Percentiles rank a stretch among this genome's conserved stretches.
Evolutionary conservation across 495 filamentous ascomycete genomes (phyloP).

Genomic region (Trichoderma reesei): DNA sequence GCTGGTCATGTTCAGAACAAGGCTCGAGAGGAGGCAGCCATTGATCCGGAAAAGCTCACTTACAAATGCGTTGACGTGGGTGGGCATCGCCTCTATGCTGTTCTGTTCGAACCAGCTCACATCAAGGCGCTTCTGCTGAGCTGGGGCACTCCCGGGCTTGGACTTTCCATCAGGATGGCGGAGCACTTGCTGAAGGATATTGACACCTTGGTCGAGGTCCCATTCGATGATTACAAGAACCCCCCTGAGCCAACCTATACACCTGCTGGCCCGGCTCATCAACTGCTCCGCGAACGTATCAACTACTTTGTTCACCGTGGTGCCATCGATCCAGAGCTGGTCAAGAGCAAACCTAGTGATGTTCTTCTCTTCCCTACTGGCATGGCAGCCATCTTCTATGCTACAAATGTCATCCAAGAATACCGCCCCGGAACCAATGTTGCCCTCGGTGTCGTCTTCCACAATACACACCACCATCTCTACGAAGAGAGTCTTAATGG

Average conservation of each 20-base stretch:
- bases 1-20: conserved; percentile 17
- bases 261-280: conserved; percentile 20
- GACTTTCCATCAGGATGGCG: conserved; percentile 29
- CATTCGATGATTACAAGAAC: conserved; percentile 8
- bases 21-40: conserved; percentile 15
- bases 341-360: conserved; percentile 20
- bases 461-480: conserved; percentile 22
- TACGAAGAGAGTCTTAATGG: conserved; percentile 22
- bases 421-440: conserved; percentile 18
- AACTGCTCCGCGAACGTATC: conserved; percentile 25
- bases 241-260: conserved; percentile 17
- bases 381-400: conserved; percentile 32
- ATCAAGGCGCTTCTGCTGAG: conserved; percentile 22
- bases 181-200: conserved; percentile 26
- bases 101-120: conserved; percentile 24
- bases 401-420: conserved; percentile 16
- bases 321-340: conserved; percentile 13
- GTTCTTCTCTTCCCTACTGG: conserved; percentile 38
- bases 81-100: conserved; percentile 25
- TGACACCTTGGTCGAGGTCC: conserved; percentile 20
- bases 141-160: conserved; percentile 32
- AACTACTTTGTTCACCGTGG: conserved; percentile 24
- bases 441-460: conserved; percentile 29
- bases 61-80: conserved; percentile 28
- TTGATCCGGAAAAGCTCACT: conserved; percentile 19